Evolutionary conservation across 2,329 filamentous ascomycete species (phyloP).

Genomic region (Fusarium brachygibbosum): DNA sequence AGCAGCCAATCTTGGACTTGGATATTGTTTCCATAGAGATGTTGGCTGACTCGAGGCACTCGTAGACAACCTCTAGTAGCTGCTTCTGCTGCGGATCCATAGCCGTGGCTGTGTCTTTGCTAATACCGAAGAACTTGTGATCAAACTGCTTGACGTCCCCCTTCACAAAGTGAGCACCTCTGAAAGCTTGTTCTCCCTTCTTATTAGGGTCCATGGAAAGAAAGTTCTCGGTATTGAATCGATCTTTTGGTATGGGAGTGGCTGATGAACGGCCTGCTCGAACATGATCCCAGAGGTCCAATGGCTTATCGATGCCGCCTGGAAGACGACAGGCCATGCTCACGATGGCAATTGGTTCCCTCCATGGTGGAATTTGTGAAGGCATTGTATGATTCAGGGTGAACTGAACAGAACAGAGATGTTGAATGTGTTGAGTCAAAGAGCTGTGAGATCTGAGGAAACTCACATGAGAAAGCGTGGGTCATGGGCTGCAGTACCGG

Average conservation of each 20-base stretch:
- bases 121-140: constrained; percentile 47
- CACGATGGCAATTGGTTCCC: constrained; percentile 45
- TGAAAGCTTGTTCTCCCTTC: constrained; percentile 43
- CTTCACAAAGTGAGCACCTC: constrained; percentile 45
- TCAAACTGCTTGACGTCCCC: constrained; percentile 46
- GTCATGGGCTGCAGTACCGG: background rate
- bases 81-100: constrained; percentile 48
- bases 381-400: constrained; percentile 27
- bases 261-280: constrained; percentile 40
- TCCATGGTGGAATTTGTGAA: constrained; percentile 43
- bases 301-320: constrained; percentile 44
- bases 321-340: constrained; percentile 46
- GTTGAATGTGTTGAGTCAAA: background rate
- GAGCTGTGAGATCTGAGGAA: background rate
- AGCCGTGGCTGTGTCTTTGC: constrained; percentile 45
- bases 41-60: constrained; percentile 45
- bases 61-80: constrained; percentile 45
- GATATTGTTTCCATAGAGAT: constrained; percentile 44
- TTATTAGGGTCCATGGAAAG: constrained; percentile 45
- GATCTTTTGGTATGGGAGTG: constrained; percentile 43
- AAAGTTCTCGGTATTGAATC: constrained; percentile 46
- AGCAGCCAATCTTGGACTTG: constrained; percentile 45
- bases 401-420: background rate
- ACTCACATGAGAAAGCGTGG: background rate
- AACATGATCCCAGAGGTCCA: constrained; percentile 46